Base-by-base conservation (phyloP, 306 rosid species). In the Fagus sylvatica region DNA sequence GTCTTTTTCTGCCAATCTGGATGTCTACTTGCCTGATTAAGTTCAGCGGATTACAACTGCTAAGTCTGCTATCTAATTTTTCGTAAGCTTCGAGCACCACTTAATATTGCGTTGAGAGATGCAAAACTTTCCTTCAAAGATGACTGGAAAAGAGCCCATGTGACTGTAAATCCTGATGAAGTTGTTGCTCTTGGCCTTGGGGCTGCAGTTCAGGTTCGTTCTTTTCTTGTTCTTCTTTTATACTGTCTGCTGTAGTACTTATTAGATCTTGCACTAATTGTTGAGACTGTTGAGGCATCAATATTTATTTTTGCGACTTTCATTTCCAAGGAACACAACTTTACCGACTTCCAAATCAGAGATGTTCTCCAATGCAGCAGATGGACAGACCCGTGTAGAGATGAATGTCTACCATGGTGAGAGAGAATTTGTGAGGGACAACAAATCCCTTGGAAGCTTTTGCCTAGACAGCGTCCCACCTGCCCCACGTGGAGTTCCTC, bases 341-440 rank as follows among this genome's bases (percentile, higher is more conserved):
- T 90, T 93, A 73, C 98, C 98, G 28, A 95, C 98, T 48, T 95
- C 98, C 12, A 95, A 95, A 71, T 92, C 97, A 0, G 97, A 93
- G 87, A 97, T 93, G 64, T 93, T 93, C 93, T 93, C 98, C 1
- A 93, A 97, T 0, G 96, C 97, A 2, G 94, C 97, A 32, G 97
- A 93, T 85, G 93, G 93, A 41, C 98, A 90, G 84, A 93, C 98
- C 8, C 91, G 97, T 74, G 98, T 91, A 3, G 98, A 91, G 85
- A 91, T 93, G 72, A 93, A 86, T 53, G 98, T 93, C 4, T 96
- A 89, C 64, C 98, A 88, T 71, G 98, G 98, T 0, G 98, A 95
- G 80, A 78, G 98, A 84, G 98, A 92, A 65, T 92, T 95, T 64
- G 96, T 95, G 4, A 85, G 98, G 87, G 98, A 91, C 82, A 95